Evolutionary conservation across 2,329 filamentous ascomycete species (phyloP).

Genomic region (Alternaria ethzedia): DNA sequence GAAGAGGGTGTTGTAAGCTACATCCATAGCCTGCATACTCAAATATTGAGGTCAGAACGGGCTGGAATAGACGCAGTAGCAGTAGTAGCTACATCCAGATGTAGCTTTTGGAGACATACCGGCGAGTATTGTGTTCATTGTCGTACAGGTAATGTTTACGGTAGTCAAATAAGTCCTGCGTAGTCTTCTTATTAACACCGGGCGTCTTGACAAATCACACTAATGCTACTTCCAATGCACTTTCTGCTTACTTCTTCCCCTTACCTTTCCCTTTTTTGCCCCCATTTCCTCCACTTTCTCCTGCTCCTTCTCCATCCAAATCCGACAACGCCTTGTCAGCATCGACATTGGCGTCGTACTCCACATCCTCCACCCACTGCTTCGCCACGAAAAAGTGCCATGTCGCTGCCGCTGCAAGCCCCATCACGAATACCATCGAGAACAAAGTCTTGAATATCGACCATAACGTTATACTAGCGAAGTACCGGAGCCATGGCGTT

Average conservation of each 20-base stretch:
- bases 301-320: constrained; percentile 11
- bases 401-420: constrained; percentile 1
- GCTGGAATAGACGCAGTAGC: no score
- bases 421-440: constrained; percentile 2
- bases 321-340: constrained; percentile 39
- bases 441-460: constrained; percentile 22
- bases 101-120: neutral
- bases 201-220: accelerated
- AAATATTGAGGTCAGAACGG: no score
- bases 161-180: neutral
- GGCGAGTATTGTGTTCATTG: neutral
- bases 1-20: neutral
- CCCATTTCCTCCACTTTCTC: neutral
- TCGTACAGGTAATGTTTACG: accelerated
- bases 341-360: constrained; percentile 39
- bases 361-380: constrained; percentile 32
- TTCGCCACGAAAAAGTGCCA: constrained; percentile 32
- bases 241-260: constrained; percentile 1
- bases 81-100: no score
- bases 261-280: constrained; percentile 14
- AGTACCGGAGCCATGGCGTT: constrained; percentile 51
- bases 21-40: no score
- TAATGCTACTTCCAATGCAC: no score
- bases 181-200: accelerated
- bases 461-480: constrained; percentile 31